Evolutionary conservation across 106 monocot species (phyloP).

Genomic region (Iris macrosiphon): DNA sequence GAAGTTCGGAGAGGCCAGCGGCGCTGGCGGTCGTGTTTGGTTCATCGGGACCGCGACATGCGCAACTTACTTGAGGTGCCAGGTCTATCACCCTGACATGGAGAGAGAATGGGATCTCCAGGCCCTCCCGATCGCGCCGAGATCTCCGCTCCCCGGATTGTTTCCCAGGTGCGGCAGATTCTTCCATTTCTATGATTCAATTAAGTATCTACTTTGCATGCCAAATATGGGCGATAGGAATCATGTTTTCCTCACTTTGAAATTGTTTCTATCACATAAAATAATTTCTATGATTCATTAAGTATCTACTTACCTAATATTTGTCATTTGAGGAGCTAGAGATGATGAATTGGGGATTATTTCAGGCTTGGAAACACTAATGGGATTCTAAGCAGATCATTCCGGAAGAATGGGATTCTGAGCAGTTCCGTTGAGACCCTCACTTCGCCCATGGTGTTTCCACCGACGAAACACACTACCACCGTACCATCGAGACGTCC

Average conservation of each 20-base stretch:
- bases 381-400: constrained; percentile 44
- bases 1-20: constrained; percentile 27
- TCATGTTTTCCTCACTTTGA: too few species aligned
- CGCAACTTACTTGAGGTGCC: constrained; percentile 87
- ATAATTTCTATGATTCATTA: too few species aligned
- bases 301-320: too few species aligned
- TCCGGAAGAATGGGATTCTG: constrained; percentile 31
- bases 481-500: background rate
- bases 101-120: constrained; percentile 86
- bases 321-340: too few species aligned
- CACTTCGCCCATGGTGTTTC: constrained; percentile 15
- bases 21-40: constrained; percentile 37
- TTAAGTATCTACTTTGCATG: too few species aligned
- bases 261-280: too few species aligned
- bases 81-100: constrained; percentile 73
- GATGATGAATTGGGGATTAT: too few species aligned
- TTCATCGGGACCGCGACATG: constrained; percentile 67
- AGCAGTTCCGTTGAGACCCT: constrained; percentile 40
- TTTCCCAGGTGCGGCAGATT: constrained; percentile 39
- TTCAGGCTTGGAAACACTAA: constrained; percentile 25
- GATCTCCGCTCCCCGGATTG: constrained; percentile 19
- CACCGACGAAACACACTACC: background rate
- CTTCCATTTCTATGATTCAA: too few species aligned
- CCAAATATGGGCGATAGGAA: too few species aligned
- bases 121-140: constrained; percentile 60